Base-by-base conservation (phyloP, 352 stramenopile species). In the Halophytophthora polymorphica region DNA sequence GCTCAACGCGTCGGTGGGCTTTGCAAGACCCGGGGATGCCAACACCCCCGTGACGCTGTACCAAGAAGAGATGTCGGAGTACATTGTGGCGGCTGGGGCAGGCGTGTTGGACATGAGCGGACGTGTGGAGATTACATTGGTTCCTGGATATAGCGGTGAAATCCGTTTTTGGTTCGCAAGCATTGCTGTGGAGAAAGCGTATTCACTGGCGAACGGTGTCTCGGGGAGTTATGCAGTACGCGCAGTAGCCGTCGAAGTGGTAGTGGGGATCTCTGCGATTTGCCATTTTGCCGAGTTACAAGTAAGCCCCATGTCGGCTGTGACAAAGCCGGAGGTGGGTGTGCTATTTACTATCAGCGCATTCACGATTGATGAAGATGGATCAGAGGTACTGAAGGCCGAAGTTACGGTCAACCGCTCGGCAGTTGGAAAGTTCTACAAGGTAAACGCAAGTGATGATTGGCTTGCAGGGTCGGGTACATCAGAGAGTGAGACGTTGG, bases 351-450 rank as follows among this genome's bases (percentile, higher is more conserved):
- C 47, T 12, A 34, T 75, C 2, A 11, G 48, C 14, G 56, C 52
- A 2, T 78, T 40, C 41, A 75, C 69, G 2, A 50, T 55, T 12
- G 62, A 71, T 23, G 48, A 21, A 14, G 62, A 71, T 59, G 57
- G 62, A n/a, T 71, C 62, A 1, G 62, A 71, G 29, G 44, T 67
- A 0, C 18, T 71, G 3, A 22, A 13, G 18, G 35, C 58, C 2
- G 31, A 54, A 39, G 46, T 71, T 6, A 37, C 29, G 5, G 57
- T 71, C 2, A 71, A 71, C 53, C 49, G 45, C 6, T 67, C 61
- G 18, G 56, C 61, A 12, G 56, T 58, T 2, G n/a, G 48, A 4
- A 48, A 50, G 47, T 12, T 68, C 11, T 64, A 68, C 23, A 47
- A 48, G 13, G 18, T 34, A n/a, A 60, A 56, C 36, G 21, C 48